Conservation (phyloP, 352 stramenopile genomes). For the Pythium sp. region DNA sequence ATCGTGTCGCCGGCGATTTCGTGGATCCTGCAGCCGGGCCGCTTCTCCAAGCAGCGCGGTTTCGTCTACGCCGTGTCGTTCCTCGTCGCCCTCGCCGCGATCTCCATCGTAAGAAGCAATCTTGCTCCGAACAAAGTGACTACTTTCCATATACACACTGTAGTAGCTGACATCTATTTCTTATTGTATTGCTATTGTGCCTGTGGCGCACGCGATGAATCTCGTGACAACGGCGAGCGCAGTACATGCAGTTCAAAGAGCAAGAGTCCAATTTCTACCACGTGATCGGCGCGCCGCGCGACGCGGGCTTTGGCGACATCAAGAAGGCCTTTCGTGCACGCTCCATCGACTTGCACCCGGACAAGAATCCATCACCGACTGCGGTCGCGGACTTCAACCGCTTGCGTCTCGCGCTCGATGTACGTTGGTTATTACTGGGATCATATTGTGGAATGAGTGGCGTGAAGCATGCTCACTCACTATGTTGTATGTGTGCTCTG, state of each 20-base stretch:
- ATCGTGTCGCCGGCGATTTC: slow-evolving; percentile 88
- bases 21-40: slow-evolving; percentile 94
- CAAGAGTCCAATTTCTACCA: slow-evolving; percentile 94
- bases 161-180: not conserved
- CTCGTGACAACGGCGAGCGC: not conserved
- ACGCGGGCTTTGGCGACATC: slow-evolving; percentile 92
- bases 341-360: slow-evolving; percentile 94
- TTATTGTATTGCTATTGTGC: not conserved
- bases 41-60: slow-evolving; percentile 90
- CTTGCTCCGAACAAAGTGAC: not conserved
- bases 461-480: not conserved
- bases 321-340: slow-evolving; percentile 96
- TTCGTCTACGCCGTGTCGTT: slow-evolving; percentile 95
- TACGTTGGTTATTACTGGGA: slow-evolving; percentile 28
- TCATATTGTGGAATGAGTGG: not conserved
- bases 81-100: slow-evolving; percentile 86
- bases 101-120: slow-evolving; percentile 83
- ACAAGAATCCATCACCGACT: slow-evolving; percentile 94
- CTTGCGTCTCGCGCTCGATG: slow-evolving; percentile 94
- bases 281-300: slow-evolving; percentile 87
- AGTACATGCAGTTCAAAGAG: slow-evolving; percentile 85
- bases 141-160: not conserved
- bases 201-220: not conserved
- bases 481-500: not conserved
- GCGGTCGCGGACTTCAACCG: slow-evolving; percentile 92